Evolutionary conservation across 768 basidiomycete species (phyloP).

Genomic region (Gloeopeniophorella convolvens): DNA sequence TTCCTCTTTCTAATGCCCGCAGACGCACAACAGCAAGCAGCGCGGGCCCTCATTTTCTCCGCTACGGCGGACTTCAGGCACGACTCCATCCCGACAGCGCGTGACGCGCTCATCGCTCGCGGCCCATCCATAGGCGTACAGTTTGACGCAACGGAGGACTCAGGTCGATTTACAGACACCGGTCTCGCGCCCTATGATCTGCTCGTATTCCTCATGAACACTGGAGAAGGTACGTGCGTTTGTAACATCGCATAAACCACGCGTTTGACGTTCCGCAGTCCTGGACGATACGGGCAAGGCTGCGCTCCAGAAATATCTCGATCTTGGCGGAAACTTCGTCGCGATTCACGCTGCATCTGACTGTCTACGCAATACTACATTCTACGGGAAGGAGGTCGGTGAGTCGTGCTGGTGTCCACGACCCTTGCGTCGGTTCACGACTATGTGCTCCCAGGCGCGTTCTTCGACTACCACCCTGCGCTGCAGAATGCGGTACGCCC

Average conservation of each 20-base stretch:
- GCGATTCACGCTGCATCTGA: conserved; percentile 42
- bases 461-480: conserved; percentile 43
- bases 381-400: conserved; percentile 38
- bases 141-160: conserved; percentile 42
- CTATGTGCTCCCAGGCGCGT: conserved; percentile 27
- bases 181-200: conserved; percentile 37
- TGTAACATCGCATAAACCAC: no score
- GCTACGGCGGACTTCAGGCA: conserved; percentile 41
- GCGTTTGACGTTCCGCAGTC: conserved; percentile 29
- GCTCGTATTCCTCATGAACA: conserved; percentile 40
- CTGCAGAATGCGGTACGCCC: conserved; percentile 36
- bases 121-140: conserved; percentile 29
- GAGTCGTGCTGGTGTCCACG: conserved; percentile 1
- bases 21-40: not conserved
- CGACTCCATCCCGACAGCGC: conserved; percentile 45
- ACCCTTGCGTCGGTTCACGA: not conserved
- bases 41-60: conserved; percentile 33
- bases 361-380: conserved; percentile 34
- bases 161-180: conserved; percentile 34
- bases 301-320: conserved; percentile 38
- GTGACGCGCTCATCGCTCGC: conserved; percentile 31
- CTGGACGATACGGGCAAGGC: conserved; percentile 34
- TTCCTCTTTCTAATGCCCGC: not conserved
- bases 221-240: conserved; percentile 35
- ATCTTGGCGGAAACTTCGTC: conserved; percentile 40